Conservation (phyloP, 1,284 basidiomycete species). For the Xanthoconium separans region DNA sequence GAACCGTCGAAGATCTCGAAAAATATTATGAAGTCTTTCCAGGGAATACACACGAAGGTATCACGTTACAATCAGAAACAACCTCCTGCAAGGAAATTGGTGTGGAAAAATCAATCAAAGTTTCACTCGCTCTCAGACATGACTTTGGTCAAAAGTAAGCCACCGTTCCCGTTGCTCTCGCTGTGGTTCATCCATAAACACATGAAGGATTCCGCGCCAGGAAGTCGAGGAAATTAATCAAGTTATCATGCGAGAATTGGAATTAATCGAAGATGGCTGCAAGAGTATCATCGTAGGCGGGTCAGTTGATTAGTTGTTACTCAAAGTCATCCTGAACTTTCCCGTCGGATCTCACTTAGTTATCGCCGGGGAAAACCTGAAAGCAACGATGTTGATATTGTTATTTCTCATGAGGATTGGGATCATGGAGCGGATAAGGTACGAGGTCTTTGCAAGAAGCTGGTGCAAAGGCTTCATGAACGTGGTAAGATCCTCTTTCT, state of each 20-base stretch:
- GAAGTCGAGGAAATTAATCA: slow-evolving; percentile 69
- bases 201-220: slow-evolving; percentile 53
- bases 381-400: slow-evolving; percentile 78
- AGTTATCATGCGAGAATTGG: slow-evolving; percentile 57
- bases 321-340: slow-evolving; percentile 1
- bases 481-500: slow-evolving; percentile 40
- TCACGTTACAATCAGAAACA: slow-evolving; percentile 2
- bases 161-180: not conserved
- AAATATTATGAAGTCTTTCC: slow-evolving; percentile 54
- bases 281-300: slow-evolving; percentile 70
- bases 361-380: slow-evolving; percentile 73
- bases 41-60: slow-evolving; percentile 9
- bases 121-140: slow-evolving; percentile 49
- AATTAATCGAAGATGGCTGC: slow-evolving; percentile 56
- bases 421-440: slow-evolving; percentile 41
- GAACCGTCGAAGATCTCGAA: slow-evolving; percentile 62
- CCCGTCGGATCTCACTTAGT: slow-evolving; percentile 36
- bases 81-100: slow-evolving; percentile 13
- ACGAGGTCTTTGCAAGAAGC: slow-evolving; percentile 48
- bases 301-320: slow-evolving; percentile 38
- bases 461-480: slow-evolving; percentile 54
- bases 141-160: slow-evolving; percentile 45
- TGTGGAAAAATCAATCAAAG: slow-evolving; percentile 41
- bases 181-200: not conserved
- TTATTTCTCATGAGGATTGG: slow-evolving; percentile 66